phyloP scores from a whole-genome alignment of 768 basidiomycete species.

The Kwoniella sp. region DNA sequence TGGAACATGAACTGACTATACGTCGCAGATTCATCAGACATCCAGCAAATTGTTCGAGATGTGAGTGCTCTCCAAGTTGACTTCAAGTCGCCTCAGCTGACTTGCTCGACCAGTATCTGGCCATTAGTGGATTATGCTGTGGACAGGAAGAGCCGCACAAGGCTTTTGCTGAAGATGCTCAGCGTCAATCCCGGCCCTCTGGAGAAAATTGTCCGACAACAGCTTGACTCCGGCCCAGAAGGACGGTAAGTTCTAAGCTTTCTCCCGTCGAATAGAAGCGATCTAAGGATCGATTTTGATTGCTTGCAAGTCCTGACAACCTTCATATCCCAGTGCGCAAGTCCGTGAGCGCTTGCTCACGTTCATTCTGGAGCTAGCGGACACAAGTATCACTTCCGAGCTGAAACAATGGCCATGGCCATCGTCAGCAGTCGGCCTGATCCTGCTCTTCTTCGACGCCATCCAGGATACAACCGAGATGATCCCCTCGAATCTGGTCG shows the following conservation, averaged over 20 bases:
- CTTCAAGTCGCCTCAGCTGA: too few relatives aligned
- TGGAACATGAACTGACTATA: not conserved
- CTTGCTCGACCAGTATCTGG: constrained; percentile 24
- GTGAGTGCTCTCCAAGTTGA: too few relatives aligned
- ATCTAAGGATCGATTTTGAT: not conserved
- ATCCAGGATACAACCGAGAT: constrained; percentile 29
- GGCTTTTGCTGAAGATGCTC: constrained; percentile 31
- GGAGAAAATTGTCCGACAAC: constrained; percentile 24
- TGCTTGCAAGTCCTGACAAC: not conserved
- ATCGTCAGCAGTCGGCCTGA: constrained; percentile 23
- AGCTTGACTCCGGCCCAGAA: constrained; percentile 11
- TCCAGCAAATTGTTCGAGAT: constrained; percentile 20
- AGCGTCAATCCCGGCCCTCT: constrained; percentile 27
- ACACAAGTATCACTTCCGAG: constrained; percentile 25
- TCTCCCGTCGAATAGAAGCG: not conserved
- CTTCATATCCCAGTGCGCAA: constrained; percentile 2
- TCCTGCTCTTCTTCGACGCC: constrained; percentile 34
- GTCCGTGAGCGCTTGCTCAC: constrained; percentile 29
- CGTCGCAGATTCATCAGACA: constrained; percentile 16
- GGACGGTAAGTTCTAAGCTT: constrained; percentile 16
- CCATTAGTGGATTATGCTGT: constrained; percentile 21
- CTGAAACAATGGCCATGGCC: constrained; percentile 18
- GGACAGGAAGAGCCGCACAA: constrained; percentile 19
- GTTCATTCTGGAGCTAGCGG: constrained; percentile 34
- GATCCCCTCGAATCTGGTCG: constrained; percentile 23